phyloP scores from a whole-genome alignment of 345 rosid species.

The Citrus cavaleriei region DNA sequence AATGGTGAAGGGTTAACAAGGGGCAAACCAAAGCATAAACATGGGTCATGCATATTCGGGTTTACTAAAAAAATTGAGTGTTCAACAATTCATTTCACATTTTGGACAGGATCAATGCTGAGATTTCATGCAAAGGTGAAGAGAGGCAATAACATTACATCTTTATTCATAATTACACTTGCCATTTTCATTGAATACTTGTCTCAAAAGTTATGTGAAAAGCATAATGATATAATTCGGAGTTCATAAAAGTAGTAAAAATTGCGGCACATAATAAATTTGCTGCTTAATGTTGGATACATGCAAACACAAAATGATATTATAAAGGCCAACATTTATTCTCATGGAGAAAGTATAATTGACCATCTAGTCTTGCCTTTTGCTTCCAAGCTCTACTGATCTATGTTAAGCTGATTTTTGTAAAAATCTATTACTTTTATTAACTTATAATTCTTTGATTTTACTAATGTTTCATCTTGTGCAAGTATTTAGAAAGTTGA shows the following conservation, averaged over 20 bases:
- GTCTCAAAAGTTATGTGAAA: not conserved
- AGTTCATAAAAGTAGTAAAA: not conserved
- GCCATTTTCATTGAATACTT: not conserved
- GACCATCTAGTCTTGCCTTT: not conserved
- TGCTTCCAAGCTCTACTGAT: not conserved
- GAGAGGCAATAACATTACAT: not conserved
- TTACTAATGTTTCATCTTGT: too few species aligned
- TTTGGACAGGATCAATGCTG: not conserved
- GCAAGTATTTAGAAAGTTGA: too few species aligned
- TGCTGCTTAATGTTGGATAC: not conserved
- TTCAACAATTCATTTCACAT: not conserved
- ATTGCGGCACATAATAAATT: not conserved
- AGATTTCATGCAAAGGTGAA: not conserved
- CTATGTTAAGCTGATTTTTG: not conserved
- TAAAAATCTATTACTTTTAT: not conserved
- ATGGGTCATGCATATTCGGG: not conserved
- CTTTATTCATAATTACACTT: not conserved
- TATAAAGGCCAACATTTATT: not conserved
- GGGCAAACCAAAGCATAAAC: not conserved
- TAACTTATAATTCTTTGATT: too few species aligned
- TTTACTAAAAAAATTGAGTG: not conserved
- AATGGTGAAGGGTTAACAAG: not conserved
- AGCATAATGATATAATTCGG: not conserved
- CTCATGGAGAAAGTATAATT: not conserved
- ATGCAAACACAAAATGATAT: not conserved